A percentile compares a stretch with the other conserved stretches of the same genome.
Conservation (phyloP, 1,139 yeast genomes). For the Blastobotrys malaysiensis region DNA sequence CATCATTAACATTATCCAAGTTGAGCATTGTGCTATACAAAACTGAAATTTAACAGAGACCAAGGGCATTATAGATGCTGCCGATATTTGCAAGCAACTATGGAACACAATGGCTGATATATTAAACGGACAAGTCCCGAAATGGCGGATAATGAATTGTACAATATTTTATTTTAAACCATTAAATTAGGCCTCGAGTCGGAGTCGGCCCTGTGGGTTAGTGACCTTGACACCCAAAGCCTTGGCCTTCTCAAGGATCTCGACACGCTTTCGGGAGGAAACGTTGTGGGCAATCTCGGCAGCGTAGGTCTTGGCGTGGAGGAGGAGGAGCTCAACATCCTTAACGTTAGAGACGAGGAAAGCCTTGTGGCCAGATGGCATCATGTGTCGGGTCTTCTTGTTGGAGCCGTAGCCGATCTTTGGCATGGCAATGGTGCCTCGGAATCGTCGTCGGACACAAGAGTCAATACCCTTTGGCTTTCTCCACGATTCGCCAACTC, state of each 20-base stretch:
- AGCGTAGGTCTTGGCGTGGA: conserved; percentile 98
- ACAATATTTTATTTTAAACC: background rate
- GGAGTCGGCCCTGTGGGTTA: conserved; percentile 98
- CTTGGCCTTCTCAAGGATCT: conserved; percentile 94
- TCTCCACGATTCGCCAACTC: conserved; percentile 99
- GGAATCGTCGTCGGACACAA: conserved; percentile 99
- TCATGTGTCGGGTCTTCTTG: conserved; percentile 95
- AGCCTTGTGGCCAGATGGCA: conserved; percentile 98
- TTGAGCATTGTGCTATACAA: too few relatives aligned
- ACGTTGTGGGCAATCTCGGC: conserved; percentile 99
- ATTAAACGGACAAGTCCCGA: too few relatives aligned
- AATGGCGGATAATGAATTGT: background rate
- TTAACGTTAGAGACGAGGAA: conserved; percentile 87
- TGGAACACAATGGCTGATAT: background rate
- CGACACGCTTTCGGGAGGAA: conserved; percentile 97
- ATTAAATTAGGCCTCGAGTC: conserved; percentile 73
- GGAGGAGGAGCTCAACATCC: conserved; percentile 91
- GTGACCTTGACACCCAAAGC: conserved; percentile 98
- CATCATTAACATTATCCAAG: too few relatives aligned
- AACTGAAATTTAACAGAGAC: too few relatives aligned
- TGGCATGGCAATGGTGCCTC: conserved; percentile 99
- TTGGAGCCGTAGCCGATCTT: conserved; percentile 99
- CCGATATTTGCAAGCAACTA: background rate
- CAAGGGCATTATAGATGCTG: too few relatives aligned
- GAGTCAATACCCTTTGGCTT: conserved; percentile 99